Percentiles rank a stretch among this genome's conserved stretches.
Evolutionary conservation across 2,329 filamentous ascomycete genomes (phyloP).

Genomic region (Thelonectria olida): DNA sequence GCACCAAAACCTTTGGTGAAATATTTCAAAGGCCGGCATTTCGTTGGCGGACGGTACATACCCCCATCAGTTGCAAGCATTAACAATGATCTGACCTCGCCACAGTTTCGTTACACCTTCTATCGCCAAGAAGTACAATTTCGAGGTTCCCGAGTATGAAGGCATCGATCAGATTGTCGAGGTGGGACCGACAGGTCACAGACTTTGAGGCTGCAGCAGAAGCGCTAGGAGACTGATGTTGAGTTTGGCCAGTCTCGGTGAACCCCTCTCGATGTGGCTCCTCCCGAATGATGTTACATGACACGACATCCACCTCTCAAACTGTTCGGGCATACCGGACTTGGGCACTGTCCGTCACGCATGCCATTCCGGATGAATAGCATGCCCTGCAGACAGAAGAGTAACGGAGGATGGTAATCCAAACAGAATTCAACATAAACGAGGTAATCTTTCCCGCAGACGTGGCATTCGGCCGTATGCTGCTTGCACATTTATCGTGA

Average conservation of each 20-base stretch:
- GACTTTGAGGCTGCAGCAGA: conserved; percentile 54
- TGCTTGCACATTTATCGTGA: conserved; percentile 67
- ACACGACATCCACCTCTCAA: conserved; percentile 63
- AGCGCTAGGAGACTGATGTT: conserved; percentile 5
- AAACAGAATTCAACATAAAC: conserved; percentile 67
- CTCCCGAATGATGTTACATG: conserved; percentile 52
- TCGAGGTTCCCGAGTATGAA: conserved; percentile 84
- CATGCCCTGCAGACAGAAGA: conserved; percentile 58
- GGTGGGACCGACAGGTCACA: conserved; percentile 62
- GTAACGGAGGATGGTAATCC: conserved; percentile 58
- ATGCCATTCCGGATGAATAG: conserved; percentile 53
- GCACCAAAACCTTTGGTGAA: conserved; percentile 91
- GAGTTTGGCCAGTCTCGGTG: conserved; percentile 12
- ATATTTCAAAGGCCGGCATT: conserved; percentile 87
- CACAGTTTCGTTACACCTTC: conserved; percentile 78
- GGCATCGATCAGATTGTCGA: conserved; percentile 93
- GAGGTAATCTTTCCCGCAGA: conserved; percentile 68
- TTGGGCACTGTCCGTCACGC: conserved; percentile 65
- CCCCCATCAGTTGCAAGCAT: conserved; percentile 8
- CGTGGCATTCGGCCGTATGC: conserved; percentile 65
- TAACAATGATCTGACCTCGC: conserved; percentile 26
- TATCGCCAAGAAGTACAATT: conserved; percentile 85
- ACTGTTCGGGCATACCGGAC: conserved; percentile 67
- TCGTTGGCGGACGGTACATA: conserved; percentile 82
- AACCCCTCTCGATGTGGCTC: conserved; percentile 14